Percentiles rank a stretch among this genome's conserved stretches.
Conservation (phyloP, 306 rosid species). For the Astragalus membranaceus region DNA sequence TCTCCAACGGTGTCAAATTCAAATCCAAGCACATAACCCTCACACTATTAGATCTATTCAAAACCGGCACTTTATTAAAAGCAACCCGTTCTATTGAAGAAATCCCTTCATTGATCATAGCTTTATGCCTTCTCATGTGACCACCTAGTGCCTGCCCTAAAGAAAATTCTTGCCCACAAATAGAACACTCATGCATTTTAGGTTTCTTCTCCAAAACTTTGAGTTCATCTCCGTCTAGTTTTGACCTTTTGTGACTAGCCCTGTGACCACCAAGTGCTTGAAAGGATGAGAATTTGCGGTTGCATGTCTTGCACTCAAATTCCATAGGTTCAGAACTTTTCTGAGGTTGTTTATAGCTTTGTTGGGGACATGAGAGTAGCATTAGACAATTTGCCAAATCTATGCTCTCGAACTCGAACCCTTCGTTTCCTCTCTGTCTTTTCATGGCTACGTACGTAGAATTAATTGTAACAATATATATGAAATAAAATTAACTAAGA, state of each 20-base stretch:
- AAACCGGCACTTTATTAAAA: background rate
- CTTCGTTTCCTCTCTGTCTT: constrained; percentile 33
- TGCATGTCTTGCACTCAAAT: constrained; percentile 78
- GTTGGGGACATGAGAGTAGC: constrained; percentile 28
- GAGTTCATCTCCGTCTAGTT: background rate
- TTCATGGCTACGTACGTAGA: constrained; percentile 25
- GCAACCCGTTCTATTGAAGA: background rate
- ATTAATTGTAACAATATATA: background rate
- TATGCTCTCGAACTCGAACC: background rate
- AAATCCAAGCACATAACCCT: constrained; percentile 46
- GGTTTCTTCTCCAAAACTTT: constrained; percentile 14
- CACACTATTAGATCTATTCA: background rate
- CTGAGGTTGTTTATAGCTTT: background rate
- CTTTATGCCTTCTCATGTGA: constrained; percentile 72
- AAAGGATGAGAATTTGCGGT: constrained; percentile 63
- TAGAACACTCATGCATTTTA: constrained; percentile 50
- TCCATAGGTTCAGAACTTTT: background rate
- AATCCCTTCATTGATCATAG: constrained; percentile 1
- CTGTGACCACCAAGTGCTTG: constrained; percentile 90
- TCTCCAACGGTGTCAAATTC: constrained; percentile 78
- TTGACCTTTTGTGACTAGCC: constrained; percentile 60
- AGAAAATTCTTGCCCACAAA: constrained; percentile 56
- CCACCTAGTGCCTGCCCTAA: constrained; percentile 90
- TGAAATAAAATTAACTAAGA: background rate
- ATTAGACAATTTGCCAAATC: constrained; percentile 39